A percentile compares a stretch with the other conserved stretches of the same genome.
Conservation (phyloP, 257 asterid genomes). For the Nemophila menziesii region DNA sequence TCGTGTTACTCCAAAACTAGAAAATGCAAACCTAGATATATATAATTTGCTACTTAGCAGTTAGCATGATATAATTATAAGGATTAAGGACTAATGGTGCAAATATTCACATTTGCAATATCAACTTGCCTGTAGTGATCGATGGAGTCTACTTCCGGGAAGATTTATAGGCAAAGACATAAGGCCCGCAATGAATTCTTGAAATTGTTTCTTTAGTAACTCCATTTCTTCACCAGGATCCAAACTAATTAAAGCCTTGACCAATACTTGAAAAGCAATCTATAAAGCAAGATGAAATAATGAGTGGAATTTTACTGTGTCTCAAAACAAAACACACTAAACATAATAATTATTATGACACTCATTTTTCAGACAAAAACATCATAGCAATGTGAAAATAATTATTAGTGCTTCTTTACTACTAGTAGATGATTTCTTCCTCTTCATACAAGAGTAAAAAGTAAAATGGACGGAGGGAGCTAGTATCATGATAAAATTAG, state of each 20-base stretch:
- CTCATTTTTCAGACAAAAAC: constrained; percentile 24
- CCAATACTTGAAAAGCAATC: constrained; percentile 84
- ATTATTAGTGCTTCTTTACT: too few species aligned
- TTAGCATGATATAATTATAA: too few species aligned
- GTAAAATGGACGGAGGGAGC: too few species aligned
- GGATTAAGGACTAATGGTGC: background rate
- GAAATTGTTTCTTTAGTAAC: constrained; percentile 55
- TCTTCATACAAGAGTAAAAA: too few species aligned
- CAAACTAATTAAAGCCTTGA: constrained; percentile 67
- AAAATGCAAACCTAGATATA: too few species aligned
- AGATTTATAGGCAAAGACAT: constrained; percentile 73
- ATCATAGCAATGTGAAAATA: too few species aligned
- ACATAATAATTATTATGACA: constrained; percentile 36
- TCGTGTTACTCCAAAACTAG: too few species aligned
- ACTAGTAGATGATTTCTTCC: too few species aligned
- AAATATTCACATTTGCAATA: background rate
- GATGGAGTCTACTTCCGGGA: constrained; percentile 73
- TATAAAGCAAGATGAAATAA: constrained; percentile 11
- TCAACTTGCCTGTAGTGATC: constrained; percentile 71
- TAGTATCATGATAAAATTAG: too few species aligned
- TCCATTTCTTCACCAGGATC: constrained; percentile 64
- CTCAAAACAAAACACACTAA: constrained; percentile 4
- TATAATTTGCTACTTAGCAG: too few species aligned
- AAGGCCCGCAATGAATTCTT: constrained; percentile 86
- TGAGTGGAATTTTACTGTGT: constrained; percentile 12